Evolutionary conservation across 495 filamentous ascomycete species (phyloP).

Genomic region (Xylaria telfairii): DNA sequence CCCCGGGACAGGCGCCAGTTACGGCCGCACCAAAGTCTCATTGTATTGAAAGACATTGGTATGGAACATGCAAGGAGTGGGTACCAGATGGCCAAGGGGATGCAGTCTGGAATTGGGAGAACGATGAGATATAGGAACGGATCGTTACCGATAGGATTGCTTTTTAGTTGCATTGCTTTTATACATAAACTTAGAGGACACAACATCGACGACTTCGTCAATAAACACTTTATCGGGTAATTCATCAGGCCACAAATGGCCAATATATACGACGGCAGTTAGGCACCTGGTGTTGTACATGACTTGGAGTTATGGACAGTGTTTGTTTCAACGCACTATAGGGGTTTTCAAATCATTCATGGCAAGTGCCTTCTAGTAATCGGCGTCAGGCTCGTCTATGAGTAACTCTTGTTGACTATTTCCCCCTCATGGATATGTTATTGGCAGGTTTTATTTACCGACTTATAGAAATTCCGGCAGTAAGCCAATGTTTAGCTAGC

Average conservation of each 20-base stretch:
- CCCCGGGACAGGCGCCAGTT: constrained; percentile 28
- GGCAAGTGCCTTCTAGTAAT: not conserved
- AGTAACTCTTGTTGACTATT: not conserved
- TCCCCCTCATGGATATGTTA: not conserved
- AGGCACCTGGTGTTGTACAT: not conserved
- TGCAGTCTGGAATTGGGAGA: constrained; percentile 23
- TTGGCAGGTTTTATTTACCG: not conserved
- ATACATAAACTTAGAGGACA: constrained; percentile 21
- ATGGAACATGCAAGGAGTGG: constrained; percentile 52
- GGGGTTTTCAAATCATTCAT: not conserved
- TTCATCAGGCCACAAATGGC: not conserved
- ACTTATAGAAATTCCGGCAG: not conserved
- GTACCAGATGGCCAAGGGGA: constrained; percentile 18
- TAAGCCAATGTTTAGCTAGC: not conserved
- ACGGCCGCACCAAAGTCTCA: constrained; percentile 34
- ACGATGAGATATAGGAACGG: constrained; percentile 37
- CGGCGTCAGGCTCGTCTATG: not conserved
- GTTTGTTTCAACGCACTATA: not conserved
- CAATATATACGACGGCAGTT: not conserved
- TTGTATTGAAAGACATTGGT: constrained; percentile 49
- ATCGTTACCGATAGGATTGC: not conserved
- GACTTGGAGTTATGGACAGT: not conserved
- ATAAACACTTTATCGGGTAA: not conserved
- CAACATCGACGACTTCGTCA: not conserved
- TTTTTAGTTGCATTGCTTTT: constrained; percentile 15